These are phyloP conservation scores for Ophiostoma piceae DNA, from an alignment of 2,329 filamentous ascomycete genomes.

Conservation along the genomic window DNA sequence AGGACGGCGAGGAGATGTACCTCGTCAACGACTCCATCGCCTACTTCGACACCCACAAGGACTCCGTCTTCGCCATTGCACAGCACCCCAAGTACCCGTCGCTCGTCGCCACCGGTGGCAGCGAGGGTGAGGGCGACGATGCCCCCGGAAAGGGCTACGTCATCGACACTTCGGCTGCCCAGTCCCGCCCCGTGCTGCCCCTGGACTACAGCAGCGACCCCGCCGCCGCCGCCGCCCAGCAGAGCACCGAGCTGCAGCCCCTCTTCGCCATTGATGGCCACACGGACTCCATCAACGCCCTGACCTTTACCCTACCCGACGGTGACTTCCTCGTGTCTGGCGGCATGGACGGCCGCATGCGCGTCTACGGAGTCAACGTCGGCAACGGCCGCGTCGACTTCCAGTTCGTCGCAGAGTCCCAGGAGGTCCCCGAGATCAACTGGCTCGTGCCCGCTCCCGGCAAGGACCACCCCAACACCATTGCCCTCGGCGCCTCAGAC, in stretches of 20 bases:
- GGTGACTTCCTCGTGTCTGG: slow-evolving; percentile 84
- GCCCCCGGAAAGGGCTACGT: slow-evolving; percentile 77
- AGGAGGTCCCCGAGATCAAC: slow-evolving; percentile 93
- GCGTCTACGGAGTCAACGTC: slow-evolving; percentile 53
- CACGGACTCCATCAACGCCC: slow-evolving; percentile 81
- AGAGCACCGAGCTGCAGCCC: slow-evolving; percentile 55
- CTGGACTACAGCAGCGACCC: slow-evolving; percentile 65
- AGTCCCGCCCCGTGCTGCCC: slow-evolving; percentile 64
- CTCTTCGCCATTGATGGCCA: slow-evolving; percentile 81
- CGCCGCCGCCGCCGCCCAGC: slow-evolving; percentile 42
- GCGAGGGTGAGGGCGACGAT: slow-evolving; percentile 54
- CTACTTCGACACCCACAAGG: slow-evolving; percentile 84
- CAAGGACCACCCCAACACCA: slow-evolving; percentile 67
- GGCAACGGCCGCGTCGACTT: slow-evolving; percentile 37
- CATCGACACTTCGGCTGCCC: slow-evolving; percentile 65
- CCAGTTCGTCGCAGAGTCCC: slow-evolving; percentile 66
- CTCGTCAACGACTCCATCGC: slow-evolving; percentile 89
- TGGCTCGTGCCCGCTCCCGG: slow-evolving; percentile 76
- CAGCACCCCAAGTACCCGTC: slow-evolving; percentile 76
- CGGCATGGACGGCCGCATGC: slow-evolving; percentile 78
- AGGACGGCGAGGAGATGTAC: slow-evolving; percentile 55
- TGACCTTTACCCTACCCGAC: slow-evolving; percentile 74
- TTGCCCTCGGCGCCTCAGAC: slow-evolving; percentile 84
- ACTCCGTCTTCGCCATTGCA: slow-evolving; percentile 91
- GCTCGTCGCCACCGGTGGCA: slow-evolving; percentile 81